Base-by-base conservation (phyloP, 495 filamentous ascomycete species). In the Lepraria neglecta region DNA sequence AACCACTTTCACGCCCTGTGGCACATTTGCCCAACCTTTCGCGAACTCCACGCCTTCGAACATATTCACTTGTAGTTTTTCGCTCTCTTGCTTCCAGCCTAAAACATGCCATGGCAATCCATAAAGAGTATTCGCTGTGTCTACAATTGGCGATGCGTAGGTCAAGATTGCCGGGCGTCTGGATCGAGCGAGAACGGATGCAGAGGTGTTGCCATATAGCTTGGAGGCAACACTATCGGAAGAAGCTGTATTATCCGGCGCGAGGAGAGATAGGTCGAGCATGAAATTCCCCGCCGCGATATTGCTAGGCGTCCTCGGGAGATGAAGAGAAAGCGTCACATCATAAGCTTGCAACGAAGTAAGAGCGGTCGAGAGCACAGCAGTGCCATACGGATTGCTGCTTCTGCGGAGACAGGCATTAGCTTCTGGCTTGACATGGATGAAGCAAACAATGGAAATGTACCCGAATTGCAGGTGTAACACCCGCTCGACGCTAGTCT, bases 391-490 rank as follows among this genome's bases (percentile, higher is more conserved):
- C 0, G 78, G 79, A 47, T 72, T 52, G 31, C 65, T 70, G 56
- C 78, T 65, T 15, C 76, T 80, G 33, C 52, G 45, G 40, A 6
- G 9, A 44, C 50, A 15, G 7, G 19, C 15, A 47, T 45, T 6
- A 60, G 44, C 21, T 46, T 45, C 42, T 15, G 19, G 6, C 33
- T 19, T 42, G 14, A 10, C 2, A 47, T 15, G 30, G 15, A n/a
- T n/a, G n/a, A 30, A 38, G 21, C 14, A 47, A 35, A 44, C 31
- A 50, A 28, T 33, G 33, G 63, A 19, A 15, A 33, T 78, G 33
- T 75, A 90, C 85, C 85, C 84, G 72, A 91, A 96, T 71, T 95
- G 90, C 31, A 97, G 70, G 74, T 95, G 84, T 9, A 95, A 77
- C 17, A 84, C 77, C 40, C 87, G 79, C 28, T 83, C 78, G 43